Conservation (phyloP, 139 green algal species). For the Astrephomene gubernaculifera region DNA sequence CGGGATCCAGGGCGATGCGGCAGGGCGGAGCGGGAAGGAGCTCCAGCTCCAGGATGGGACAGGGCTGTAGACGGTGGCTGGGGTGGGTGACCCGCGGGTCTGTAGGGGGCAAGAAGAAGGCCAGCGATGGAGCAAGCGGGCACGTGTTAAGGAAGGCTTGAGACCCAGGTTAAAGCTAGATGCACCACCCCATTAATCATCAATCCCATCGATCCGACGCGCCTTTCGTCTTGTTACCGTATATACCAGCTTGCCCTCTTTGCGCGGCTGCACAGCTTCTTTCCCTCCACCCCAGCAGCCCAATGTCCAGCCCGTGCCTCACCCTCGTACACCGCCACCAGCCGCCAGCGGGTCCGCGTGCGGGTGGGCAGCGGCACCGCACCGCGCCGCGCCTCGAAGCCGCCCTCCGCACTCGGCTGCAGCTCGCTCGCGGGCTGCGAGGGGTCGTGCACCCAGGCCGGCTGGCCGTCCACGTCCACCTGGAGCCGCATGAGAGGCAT, state of each 20-base stretch:
- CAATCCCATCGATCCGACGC: no score
- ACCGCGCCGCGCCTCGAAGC: not conserved
- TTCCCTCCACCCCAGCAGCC: no score
- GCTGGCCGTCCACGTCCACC: not conserved
- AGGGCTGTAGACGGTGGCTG: not conserved
- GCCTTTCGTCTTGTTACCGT: no score
- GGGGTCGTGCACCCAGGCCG: not conserved
- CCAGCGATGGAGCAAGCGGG: no score
- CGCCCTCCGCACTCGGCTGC: not conserved
- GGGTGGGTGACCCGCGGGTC: not conserved
- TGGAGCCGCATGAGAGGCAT: not conserved
- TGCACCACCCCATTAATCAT: no score
- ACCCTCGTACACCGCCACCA: conserved; percentile 7
- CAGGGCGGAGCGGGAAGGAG: not conserved
- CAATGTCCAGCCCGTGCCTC: no score
- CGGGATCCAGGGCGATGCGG: not conserved
- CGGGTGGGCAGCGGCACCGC: not conserved
- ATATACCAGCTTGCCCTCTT: no score
- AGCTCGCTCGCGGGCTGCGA: not conserved
- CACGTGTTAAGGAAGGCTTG: no score
- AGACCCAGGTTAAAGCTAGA: no score
- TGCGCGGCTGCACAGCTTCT: no score
- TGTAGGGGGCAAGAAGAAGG: not conserved
- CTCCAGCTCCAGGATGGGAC: not conserved
- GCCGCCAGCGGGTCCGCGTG: not conserved